Percentiles rank a stretch among this genome's conserved stretches.
Evolutionary conservation across 306 rosid genomes (phyloP).

Genomic region (Gastrolobium bilobum): DNA sequence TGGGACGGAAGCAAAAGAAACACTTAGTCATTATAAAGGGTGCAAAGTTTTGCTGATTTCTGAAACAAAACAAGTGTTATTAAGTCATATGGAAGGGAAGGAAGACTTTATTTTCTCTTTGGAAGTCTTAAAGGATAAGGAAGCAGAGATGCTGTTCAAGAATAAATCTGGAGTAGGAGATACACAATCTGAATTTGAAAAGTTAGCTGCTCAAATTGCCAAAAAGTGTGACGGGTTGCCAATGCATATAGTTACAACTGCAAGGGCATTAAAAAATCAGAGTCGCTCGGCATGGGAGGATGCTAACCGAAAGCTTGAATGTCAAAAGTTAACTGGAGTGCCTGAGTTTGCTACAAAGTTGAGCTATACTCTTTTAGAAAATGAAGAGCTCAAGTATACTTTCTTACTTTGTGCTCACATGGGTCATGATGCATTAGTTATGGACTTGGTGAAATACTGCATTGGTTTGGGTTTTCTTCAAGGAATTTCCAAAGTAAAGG

Average conservation of each 20-base stretch:
- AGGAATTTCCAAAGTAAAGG: background rate
- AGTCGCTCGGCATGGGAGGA: background rate
- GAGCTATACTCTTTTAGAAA: constrained; percentile 45
- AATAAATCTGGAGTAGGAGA: constrained; percentile 4
- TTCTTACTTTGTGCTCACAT: constrained; percentile 50
- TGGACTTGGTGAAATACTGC: constrained; percentile 41
- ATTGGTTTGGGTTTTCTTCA: constrained; percentile 45
- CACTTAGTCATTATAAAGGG: background rate
- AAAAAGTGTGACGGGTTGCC: constrained; percentile 37
- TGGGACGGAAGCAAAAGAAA: background rate
- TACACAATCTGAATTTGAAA: background rate
- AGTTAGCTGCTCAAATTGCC: constrained; percentile 22
- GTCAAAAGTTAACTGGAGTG: background rate
- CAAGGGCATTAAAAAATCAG: constrained; percentile 9
- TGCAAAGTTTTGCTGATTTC: constrained; percentile 49
- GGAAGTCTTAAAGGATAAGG: background rate
- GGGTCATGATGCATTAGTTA: background rate
- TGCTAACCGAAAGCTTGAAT: background rate
- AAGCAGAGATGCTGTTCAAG: constrained; percentile 20
- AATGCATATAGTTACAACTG: constrained; percentile 26
- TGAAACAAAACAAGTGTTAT: constrained; percentile 6
- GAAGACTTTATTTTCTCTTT: background rate
- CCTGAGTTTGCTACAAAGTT: constrained; percentile 34
- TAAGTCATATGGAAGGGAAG: constrained; percentile 29
- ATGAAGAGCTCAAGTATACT: constrained; percentile 29